Conservation (phyloP, 805 yeast species). For the Maudiozyma pseudohumilis region DNA sequence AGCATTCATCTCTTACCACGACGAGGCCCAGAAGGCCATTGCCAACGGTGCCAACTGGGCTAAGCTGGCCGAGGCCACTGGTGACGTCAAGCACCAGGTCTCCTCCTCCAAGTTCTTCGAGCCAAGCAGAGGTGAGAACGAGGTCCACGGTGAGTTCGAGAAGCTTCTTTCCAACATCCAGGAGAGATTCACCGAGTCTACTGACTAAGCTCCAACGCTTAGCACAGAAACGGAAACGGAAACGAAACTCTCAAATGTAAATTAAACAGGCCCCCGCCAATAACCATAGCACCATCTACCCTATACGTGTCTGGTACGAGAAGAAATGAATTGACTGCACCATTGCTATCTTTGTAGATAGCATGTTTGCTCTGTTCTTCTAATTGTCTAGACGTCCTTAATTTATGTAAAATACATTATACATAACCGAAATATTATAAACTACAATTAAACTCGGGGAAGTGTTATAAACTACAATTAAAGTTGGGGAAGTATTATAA, state of each 20-base stretch:
- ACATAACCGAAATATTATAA: background rate
- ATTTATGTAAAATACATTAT: too few relatives aligned
- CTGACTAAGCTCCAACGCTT: constrained; percentile 68
- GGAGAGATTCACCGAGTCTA: constrained; percentile 91
- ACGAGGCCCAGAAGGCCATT: constrained; percentile 96
- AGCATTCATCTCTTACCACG: constrained; percentile 80
- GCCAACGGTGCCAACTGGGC: constrained; percentile 92
- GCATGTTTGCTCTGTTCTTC: too few relatives aligned
- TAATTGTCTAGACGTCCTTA: too few relatives aligned
- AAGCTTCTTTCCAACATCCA: constrained; percentile 63
- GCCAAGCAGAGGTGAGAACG: constrained; percentile 84
- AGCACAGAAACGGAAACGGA: background rate
- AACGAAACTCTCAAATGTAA: too few relatives aligned
- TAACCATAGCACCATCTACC: too few relatives aligned
- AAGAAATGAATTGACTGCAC: too few relatives aligned
- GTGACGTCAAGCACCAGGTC: constrained; percentile 87
- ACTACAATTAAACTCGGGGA: too few relatives aligned
- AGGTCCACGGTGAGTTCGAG: constrained; percentile 65
- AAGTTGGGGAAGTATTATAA: too few relatives aligned
- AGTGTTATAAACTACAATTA: too few relatives aligned
- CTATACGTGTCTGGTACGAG: too few relatives aligned
- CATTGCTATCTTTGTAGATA: too few relatives aligned
- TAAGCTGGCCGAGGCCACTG: constrained; percentile 78
- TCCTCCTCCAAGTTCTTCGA: constrained; percentile 93
- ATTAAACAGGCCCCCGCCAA: too few relatives aligned